Evolutionary conservation across 2,329 filamentous ascomycete species (phyloP), one percentile per base, ranked within the genome.

Genomic region (Emydomyces testavorans): DNA sequence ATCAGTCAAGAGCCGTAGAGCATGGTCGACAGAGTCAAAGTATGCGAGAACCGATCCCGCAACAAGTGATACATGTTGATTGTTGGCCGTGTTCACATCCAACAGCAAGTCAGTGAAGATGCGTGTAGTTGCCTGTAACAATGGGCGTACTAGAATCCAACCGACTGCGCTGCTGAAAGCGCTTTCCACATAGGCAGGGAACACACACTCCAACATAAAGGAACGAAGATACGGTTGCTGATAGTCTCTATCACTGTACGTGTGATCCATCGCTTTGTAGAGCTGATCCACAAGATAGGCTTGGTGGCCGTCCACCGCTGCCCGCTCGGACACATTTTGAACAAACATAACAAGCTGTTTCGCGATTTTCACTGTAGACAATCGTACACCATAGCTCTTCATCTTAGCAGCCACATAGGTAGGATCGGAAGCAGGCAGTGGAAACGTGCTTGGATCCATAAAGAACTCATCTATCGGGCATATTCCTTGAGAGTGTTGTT

Each of bases 371-470:
- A 63, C 53, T 20, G 73, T 68, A 2, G 60, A 61, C 2, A 80
- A 62, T 53, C 75, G 78, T 1, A 74, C 66, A 10, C 70, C 72
- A 51, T 81, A 82, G 37, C 75, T 72, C 53, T 75, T 77, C 26
- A 82, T 63, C 49, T 72, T 72, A 6, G 76, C 78, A 3, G 80
- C 73, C 20, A 82, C 76, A 57, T 82, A 82, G 0, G 70, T 74
- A 1, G 79, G 79, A 56, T 82, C 79, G 1, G 64, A 67, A 2
- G 70, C 68, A 4, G 79, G 79, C 3, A 81, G 64, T 2, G 79
- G 79, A 57, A 82, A 82, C 0, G 71, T 68, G 1, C 68, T 64
- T 1, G 77, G 77, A 53, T 80, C 73, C 1, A 73, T 78, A 60
- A 80, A 81, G 65, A 79, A 81, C 1, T 65, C 60, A 47, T 79